Percentiles rank a stretch among this genome's conserved stretches.
Evolutionary conservation across 1,139 yeast genomes (phyloP).

Genomic region (Kodamaea fungicola): DNA sequence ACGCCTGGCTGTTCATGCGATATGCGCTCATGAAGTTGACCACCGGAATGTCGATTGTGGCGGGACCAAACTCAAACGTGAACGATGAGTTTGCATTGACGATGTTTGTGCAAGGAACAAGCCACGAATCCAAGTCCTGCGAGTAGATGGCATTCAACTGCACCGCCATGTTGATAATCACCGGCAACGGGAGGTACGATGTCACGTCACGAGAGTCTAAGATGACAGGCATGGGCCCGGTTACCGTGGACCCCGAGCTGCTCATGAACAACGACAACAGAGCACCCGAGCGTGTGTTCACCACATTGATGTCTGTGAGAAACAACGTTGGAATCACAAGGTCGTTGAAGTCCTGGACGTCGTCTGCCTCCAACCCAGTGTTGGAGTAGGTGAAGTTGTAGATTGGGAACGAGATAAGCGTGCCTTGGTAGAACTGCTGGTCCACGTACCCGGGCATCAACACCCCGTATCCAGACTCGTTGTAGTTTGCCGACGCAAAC

Average conservation of each 20-base stretch:
- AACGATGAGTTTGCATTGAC: slow-evolving; percentile 45
- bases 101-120: slow-evolving; percentile 58
- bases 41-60: slow-evolving; percentile 53
- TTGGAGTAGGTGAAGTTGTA: slow-evolving; percentile 36
- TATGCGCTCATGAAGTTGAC: slow-evolving; percentile 46
- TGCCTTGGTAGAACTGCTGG: slow-evolving; percentile 40
- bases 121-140: slow-evolving; percentile 51
- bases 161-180: slow-evolving; percentile 63
- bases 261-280: slow-evolving; percentile 33
- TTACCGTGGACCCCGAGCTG: neutral
- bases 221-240: slow-evolving; percentile 46
- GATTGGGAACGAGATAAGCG: slow-evolving; percentile 45
- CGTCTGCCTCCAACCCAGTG: slow-evolving; percentile 15
- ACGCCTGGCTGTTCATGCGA: slow-evolving; percentile 20
- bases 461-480: slow-evolving; percentile 26
- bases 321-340: slow-evolving; percentile 52
- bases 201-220: slow-evolving; percentile 57
- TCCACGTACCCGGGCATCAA: slow-evolving; percentile 63
- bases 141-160: slow-evolving; percentile 72
- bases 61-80: slow-evolving; percentile 52
- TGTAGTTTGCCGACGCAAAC: slow-evolving; percentile 23
- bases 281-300: slow-evolving; percentile 35
- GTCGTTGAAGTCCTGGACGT: slow-evolving; percentile 18
- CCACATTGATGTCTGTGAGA: slow-evolving; percentile 50
- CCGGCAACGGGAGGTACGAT: slow-evolving; percentile 55